A percentile compares a stretch with the other conserved stretches of the same genome.
Evolutionary conservation across 345 rosid species (phyloP).

Genomic region (Dimocarpus longan): DNA sequence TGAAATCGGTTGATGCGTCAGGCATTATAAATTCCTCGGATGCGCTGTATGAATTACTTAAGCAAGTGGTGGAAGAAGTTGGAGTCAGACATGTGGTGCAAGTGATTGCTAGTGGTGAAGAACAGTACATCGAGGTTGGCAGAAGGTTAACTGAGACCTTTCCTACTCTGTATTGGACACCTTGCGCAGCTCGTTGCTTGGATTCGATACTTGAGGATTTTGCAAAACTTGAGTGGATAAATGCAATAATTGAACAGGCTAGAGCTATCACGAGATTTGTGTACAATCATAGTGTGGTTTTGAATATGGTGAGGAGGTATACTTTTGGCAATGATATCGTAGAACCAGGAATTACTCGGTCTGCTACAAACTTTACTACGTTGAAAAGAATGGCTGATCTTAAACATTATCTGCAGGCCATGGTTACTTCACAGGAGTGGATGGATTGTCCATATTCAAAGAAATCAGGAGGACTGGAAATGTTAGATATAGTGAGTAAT

Average conservation of each 20-base stretch:
- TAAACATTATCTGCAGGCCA: constrained; percentile 65
- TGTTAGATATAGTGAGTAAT: constrained; percentile 63
- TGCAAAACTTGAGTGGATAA: constrained; percentile 65
- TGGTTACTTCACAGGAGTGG: constrained; percentile 94
- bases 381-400: constrained; percentile 60
- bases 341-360: constrained; percentile 55
- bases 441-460: constrained; percentile 65
- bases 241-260: constrained; percentile 69
- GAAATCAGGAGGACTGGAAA: constrained; percentile 68
- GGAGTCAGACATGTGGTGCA: constrained; percentile 75
- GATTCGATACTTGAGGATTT: constrained; percentile 84
- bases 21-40: constrained; percentile 52
- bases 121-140: constrained; percentile 59
- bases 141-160: constrained; percentile 62
- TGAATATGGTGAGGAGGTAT: constrained; percentile 76
- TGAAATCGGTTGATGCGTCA: constrained; percentile 69
- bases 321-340: constrained; percentile 76
- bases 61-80: constrained; percentile 77
- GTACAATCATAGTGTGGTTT: constrained; percentile 66
- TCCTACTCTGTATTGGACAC: constrained; percentile 85
- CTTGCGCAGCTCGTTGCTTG: constrained; percentile 73
- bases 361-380: constrained; percentile 71
- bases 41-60: constrained; percentile 56
- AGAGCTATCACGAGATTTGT: constrained; percentile 74
- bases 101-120: constrained; percentile 74